phyloP scores from a whole-genome alignment of 179 eudicot genomes.

The Amaranthus tricolor region DNA sequence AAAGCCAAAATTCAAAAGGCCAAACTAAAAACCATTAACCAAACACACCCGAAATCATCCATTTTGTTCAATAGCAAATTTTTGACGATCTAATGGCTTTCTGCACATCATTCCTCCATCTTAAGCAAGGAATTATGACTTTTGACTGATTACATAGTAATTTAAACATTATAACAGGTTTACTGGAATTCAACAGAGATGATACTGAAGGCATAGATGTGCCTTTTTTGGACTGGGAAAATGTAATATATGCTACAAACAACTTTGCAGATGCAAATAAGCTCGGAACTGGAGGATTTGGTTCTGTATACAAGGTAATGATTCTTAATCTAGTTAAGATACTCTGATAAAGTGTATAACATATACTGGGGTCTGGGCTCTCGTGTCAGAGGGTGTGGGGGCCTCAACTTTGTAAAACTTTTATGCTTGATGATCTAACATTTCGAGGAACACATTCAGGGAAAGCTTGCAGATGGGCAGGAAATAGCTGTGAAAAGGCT shows the following conservation, averaged over 20 bases:
- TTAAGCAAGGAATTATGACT: neutral
- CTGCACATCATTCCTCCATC: neutral
- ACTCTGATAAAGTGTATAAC: too few species aligned
- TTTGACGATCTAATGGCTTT: too few species aligned
- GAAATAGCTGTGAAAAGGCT: constrained; percentile 35
- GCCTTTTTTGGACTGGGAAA: constrained; percentile 28
- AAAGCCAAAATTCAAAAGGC: too few species aligned
- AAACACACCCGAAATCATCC: too few species aligned
- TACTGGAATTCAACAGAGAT: constrained; percentile 17
- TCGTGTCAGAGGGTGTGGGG: constrained; percentile 7
- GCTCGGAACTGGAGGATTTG: constrained; percentile 54
- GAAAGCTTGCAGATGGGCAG: constrained; percentile 22
- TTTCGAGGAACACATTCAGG: constrained; percentile 13
- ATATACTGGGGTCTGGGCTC: too few species aligned
- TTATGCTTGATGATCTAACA: neutral
- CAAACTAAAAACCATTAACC: too few species aligned
- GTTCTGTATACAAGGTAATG: constrained; percentile 40
- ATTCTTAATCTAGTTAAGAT: neutral
- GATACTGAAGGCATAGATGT: constrained; percentile 24
- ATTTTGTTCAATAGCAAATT: too few species aligned
- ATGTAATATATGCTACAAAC: constrained; percentile 35
- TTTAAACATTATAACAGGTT: constrained; percentile 6
- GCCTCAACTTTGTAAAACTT: constrained; percentile 21
- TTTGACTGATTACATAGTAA: neutral
- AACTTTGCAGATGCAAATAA: constrained; percentile 39